Evolutionary conservation across 768 basidiomycete genomes (phyloP).

Genomic region (Dendrothele bispora): DNA sequence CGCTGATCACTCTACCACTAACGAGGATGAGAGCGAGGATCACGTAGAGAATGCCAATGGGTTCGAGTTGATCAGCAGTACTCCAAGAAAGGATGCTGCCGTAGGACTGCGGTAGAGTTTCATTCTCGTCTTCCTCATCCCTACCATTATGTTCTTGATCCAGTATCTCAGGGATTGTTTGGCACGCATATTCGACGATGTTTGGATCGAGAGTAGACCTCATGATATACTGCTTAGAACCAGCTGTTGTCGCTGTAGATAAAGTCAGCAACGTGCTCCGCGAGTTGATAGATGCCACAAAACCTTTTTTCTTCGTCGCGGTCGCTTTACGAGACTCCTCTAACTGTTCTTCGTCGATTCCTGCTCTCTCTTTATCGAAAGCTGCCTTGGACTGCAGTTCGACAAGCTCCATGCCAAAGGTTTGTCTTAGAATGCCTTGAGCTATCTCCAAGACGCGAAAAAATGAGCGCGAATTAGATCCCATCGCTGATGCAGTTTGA

Average conservation of each 20-base stretch:
- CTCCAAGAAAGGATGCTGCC: slow-evolving; percentile 80
- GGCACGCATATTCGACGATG: slow-evolving; percentile 62
- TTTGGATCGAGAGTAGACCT: slow-evolving; percentile 66
- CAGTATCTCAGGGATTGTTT: slow-evolving; percentile 48
- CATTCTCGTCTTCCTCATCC: slow-evolving; percentile 44
- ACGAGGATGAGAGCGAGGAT: slow-evolving; percentile 85
- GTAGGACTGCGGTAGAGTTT: slow-evolving; percentile 34
- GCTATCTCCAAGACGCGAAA: slow-evolving; percentile 62
- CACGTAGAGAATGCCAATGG: slow-evolving; percentile 75
- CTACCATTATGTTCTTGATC: slow-evolving; percentile 50
- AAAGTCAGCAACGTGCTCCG: not conserved
- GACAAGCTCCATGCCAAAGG: slow-evolving; percentile 84
- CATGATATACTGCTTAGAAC: slow-evolving; percentile 82
- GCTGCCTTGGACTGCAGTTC: slow-evolving; percentile 68
- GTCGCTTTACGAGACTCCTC: slow-evolving; percentile 48
- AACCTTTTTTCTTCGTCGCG: slow-evolving; percentile 70
- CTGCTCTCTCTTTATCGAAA: slow-evolving; percentile 43
- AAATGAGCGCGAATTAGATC: slow-evolving; percentile 54
- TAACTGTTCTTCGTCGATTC: slow-evolving; percentile 40
- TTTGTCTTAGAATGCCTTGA: slow-evolving; percentile 59
- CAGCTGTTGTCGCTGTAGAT: slow-evolving; percentile 46
- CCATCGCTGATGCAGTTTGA: slow-evolving; percentile 15
- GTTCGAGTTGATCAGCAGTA: slow-evolving; percentile 60
- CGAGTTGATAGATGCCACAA: not conserved
- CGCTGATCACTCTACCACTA: slow-evolving; percentile 69